A percentile compares a stretch with the other conserved stretches of the same genome.
Conservation (phyloP, 495 filamentous ascomycete genomes). For the Apodospora peruviana region DNA sequence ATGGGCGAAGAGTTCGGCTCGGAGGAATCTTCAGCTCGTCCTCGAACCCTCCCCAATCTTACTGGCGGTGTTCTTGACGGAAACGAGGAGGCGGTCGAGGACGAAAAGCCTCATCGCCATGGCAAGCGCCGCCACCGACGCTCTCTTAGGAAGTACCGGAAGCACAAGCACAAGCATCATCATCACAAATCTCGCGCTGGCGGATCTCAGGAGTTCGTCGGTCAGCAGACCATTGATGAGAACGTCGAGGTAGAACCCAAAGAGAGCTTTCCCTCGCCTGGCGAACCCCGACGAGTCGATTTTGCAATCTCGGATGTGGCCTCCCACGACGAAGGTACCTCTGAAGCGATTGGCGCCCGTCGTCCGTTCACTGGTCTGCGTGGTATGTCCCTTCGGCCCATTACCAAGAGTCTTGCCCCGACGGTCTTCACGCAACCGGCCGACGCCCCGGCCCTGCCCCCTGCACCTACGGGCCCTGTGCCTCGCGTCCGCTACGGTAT, state of each 20-base stretch:
- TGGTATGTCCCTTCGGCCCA: conserved; percentile 33
- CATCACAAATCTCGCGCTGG: conserved; percentile 15
- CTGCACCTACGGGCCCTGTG: conserved; percentile 35
- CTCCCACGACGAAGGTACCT: conserved; percentile 20
- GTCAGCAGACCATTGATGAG: conserved; percentile 29
- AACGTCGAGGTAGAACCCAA: conserved; percentile 13
- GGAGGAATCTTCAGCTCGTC: conserved; percentile 26
- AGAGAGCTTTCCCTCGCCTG: conserved; percentile 7
- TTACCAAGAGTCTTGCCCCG: conserved; percentile 40
- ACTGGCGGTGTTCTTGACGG: conserved; percentile 5
- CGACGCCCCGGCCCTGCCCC: conserved; percentile 12
- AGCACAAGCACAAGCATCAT: conserved; percentile 28
- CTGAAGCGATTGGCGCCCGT: conserved; percentile 24
- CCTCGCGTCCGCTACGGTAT: conserved; percentile 55
- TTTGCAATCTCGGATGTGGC: conserved; percentile 30
- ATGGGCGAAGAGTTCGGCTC: conserved; percentile 22
- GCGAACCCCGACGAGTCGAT: conserved; percentile 40
- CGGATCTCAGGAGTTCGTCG: conserved; percentile 17
- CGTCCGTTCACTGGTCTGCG: conserved; percentile 38
- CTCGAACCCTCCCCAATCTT: conserved; percentile 11
- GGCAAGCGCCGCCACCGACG: conserved; percentile 25
- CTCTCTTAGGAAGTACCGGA: conserved; percentile 29
- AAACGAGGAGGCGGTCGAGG: conserved; percentile 33
- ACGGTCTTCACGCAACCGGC: conserved; percentile 36
- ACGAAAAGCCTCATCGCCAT: conserved; percentile 27